phyloP scores from a whole-genome alignment of 345 rosid genomes.

The Linum trigynum region DNA sequence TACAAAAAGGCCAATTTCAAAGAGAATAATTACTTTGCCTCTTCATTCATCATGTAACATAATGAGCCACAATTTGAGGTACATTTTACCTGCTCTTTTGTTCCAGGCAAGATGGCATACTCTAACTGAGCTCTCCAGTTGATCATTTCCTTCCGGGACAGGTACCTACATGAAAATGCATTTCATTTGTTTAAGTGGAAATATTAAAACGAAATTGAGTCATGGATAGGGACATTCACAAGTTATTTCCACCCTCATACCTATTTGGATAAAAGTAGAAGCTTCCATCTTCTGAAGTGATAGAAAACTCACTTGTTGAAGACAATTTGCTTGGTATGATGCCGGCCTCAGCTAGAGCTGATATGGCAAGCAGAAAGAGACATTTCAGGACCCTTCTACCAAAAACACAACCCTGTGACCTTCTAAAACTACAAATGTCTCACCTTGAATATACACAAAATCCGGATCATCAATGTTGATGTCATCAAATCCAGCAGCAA shows the following conservation, averaged over 20 bases:
- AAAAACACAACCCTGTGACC: slow-evolving; percentile 3
- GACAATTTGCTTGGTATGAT: slow-evolving; percentile 52
- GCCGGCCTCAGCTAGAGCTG: slow-evolving; percentile 86
- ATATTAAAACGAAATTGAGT: neutral
- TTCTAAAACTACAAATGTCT: neutral
- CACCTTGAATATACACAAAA: slow-evolving; percentile 62
- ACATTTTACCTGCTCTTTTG: slow-evolving; percentile 48
- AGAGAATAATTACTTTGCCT: neutral
- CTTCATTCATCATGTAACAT: neutral
- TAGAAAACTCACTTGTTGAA: slow-evolving; percentile 15
- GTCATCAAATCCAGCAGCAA: slow-evolving; percentile 63
- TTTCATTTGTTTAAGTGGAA: slow-evolving; percentile 2
- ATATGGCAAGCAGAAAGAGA: slow-evolving; percentile 16
- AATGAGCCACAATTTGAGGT: slow-evolving; percentile 3
- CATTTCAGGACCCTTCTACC: neutral
- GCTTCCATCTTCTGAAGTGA: slow-evolving; percentile 20
- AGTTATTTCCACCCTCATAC: slow-evolving; percentile 20
- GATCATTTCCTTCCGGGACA: slow-evolving; percentile 63
- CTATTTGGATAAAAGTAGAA: slow-evolving; percentile 51
- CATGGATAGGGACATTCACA: neutral
- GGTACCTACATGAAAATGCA: slow-evolving; percentile 35
- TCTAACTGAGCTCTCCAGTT: slow-evolving; percentile 81
- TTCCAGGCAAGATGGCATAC: slow-evolving; percentile 37
- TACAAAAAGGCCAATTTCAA: slow-evolving; percentile 21
- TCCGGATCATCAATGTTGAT: slow-evolving; percentile 50